Evolutionary conservation across 331 rosid species (phyloP).

Genomic region (Phaseolus coccineus): DNA sequence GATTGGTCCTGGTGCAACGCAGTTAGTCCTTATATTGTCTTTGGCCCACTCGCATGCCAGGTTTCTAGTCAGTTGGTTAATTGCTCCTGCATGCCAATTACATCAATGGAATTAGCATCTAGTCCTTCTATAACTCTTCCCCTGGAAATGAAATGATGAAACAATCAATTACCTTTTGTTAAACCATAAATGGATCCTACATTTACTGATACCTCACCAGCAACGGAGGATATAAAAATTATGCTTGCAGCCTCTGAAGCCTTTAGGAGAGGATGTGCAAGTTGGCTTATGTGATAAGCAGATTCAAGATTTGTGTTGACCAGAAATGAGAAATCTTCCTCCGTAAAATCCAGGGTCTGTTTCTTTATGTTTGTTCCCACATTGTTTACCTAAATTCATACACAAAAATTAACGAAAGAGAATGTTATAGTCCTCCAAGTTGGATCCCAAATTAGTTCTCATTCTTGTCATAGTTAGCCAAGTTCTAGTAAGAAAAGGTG

Average conservation of each 20-base stretch:
- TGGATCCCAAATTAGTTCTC: no score
- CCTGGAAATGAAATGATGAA: no score
- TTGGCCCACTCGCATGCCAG: slow-evolving; percentile 65
- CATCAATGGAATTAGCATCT: no score
- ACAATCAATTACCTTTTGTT: slow-evolving; percentile 41
- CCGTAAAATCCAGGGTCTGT: slow-evolving; percentile 47
- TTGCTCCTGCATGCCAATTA: slow-evolving; percentile 49
- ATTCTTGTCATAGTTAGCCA: no score
- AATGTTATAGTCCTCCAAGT: no score
- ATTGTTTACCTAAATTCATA: slow-evolving; percentile 49
- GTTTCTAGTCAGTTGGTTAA: slow-evolving; percentile 50
- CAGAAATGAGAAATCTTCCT: slow-evolving; percentile 52
- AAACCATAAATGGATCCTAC: slow-evolving; percentile 40
- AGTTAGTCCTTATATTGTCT: slow-evolving; percentile 58
- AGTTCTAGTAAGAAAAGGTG: no score
- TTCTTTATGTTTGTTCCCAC: slow-evolving; percentile 47
- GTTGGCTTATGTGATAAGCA: slow-evolving; percentile 52
- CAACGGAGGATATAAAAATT: slow-evolving; percentile 54
- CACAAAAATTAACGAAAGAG: no score
- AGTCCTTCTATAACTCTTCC: no score
- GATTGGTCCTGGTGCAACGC: slow-evolving; percentile 55
- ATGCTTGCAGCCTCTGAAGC: slow-evolving; percentile 54
- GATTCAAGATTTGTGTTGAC: slow-evolving; percentile 55
- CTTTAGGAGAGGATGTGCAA: slow-evolving; percentile 63
- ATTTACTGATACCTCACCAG: slow-evolving; percentile 31